phyloP scores from a whole-genome alignment of 139 green algal species.

The Picochlorum costavermella region DNA sequence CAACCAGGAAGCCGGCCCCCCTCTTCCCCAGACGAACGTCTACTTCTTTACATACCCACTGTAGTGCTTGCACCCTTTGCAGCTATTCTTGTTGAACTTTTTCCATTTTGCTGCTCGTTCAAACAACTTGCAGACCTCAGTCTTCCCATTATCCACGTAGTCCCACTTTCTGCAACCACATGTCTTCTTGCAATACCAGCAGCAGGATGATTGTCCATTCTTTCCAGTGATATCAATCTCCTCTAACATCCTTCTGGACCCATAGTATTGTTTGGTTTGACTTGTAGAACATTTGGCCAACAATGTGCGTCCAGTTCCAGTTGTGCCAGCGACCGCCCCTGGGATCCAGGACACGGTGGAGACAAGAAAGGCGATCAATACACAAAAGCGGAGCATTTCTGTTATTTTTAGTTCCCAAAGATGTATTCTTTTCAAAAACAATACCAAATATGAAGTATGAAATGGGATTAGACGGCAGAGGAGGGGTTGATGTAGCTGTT shows the following conservation, averaged over 20 bases:
- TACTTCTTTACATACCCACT: neutral
- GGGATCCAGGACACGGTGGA: neutral
- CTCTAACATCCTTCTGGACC: neutral
- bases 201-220: conserved; percentile 2
- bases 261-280: neutral
- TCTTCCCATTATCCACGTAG: neutral
- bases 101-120: neutral
- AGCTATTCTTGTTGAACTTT: neutral
- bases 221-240: conserved; percentile 1
- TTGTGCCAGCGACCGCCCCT: neutral
- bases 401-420: no score
- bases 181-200: neutral
- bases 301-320: neutral
- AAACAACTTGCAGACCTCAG: neutral
- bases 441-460: no score
- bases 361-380: no score
- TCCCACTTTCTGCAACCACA: conserved; percentile 3
- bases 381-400: no score
- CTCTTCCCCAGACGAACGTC: no score
- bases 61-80: neutral
- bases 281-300: neutral
- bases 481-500: no score
- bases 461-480: no score
- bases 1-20: no score
- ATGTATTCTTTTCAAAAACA: no score